Percentiles rank a stretch among this genome's conserved stretches.
Evolutionary conservation across 1,284 basidiomycete species (phyloP).

Genomic region (Papiliotrema terrestris): DNA sequence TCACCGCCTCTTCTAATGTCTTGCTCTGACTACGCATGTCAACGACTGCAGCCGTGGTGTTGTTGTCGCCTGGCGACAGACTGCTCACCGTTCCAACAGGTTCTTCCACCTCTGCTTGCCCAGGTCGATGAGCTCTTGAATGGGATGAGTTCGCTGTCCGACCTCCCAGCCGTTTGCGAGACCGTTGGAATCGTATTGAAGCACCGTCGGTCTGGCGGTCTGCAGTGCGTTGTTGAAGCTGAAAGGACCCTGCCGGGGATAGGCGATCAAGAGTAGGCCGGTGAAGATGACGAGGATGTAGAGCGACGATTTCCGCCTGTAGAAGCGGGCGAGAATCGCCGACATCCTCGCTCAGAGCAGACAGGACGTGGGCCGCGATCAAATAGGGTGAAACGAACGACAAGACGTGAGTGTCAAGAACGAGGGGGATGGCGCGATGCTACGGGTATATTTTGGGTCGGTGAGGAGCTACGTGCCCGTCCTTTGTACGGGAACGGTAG

Average conservation of each 20-base stretch:
- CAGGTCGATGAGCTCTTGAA: conserved; percentile 35
- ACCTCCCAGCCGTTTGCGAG: conserved; percentile 1
- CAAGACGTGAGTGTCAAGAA: no score
- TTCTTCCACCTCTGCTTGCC: conserved; percentile 34
- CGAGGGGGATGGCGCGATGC: no score
- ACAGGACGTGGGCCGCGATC: no score
- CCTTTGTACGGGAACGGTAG: no score
- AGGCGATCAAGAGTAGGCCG: not conserved
- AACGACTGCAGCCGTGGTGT: no score
- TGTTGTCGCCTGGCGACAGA: no score
- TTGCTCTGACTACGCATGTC: conserved; percentile 36
- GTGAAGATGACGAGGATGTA: not conserved
- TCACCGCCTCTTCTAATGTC: conserved; percentile 46
- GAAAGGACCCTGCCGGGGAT: not conserved
- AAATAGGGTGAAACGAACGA: no score
- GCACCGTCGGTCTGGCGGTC: not conserved
- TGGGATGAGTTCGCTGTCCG: conserved; percentile 34
- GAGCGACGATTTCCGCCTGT: not conserved
- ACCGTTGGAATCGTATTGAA: not conserved
- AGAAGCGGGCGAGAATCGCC: not conserved
- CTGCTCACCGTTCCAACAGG: conserved; percentile 35
- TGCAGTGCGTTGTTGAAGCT: not conserved
- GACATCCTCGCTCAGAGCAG: no score
- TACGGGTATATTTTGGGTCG: no score
- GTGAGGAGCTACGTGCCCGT: no score